These are phyloP conservation scores for Auricularia sp. DNA, from an alignment of 768 basidiomycete genomes.

Conservation along the genomic window DNA sequence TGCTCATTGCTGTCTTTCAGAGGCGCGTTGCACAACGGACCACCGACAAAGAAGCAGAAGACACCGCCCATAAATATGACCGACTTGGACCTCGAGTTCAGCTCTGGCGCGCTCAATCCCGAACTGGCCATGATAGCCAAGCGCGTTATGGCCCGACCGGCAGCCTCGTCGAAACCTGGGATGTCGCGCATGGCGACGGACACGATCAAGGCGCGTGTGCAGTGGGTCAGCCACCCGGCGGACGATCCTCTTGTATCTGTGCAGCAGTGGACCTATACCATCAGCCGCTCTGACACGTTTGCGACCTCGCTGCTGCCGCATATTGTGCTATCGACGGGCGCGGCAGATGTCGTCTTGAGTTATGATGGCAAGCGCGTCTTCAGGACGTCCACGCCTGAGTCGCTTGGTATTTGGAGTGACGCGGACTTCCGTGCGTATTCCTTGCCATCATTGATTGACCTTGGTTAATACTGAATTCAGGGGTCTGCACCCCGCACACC, in stretches of 20 bases:
- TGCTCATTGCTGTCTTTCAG: not conserved
- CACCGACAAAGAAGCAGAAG: not conserved
- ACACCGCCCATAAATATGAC: not conserved
- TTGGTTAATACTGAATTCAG: constrained; percentile 28
- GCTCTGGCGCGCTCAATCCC: constrained; percentile 26
- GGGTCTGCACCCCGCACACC: constrained; percentile 54
- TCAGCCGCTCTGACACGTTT: constrained; percentile 42
- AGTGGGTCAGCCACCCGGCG: constrained; percentile 58
- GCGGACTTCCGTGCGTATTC: constrained; percentile 49
- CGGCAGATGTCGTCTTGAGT: constrained; percentile 47
- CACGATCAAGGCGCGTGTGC: constrained; percentile 43
- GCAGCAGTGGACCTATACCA: constrained; percentile 41
- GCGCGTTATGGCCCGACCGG: constrained; percentile 20
- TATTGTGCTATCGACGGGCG: not conserved
- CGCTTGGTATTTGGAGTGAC: constrained; percentile 57
- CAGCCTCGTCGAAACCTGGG: constrained; percentile 19
- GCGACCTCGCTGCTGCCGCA: constrained; percentile 3
- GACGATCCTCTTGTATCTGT: constrained; percentile 28
- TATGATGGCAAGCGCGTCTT: constrained; percentile 56
- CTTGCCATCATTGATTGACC: not conserved
- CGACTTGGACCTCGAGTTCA: not conserved
- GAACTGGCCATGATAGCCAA: constrained; percentile 52
- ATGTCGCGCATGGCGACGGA: constrained; percentile 14
- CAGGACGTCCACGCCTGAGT: constrained; percentile 56
- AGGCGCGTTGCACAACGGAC: not conserved